Evolutionary conservation across 176 grass and related monocot genomes (phyloP).

Genomic region (Bonia amplexicaulis): DNA sequence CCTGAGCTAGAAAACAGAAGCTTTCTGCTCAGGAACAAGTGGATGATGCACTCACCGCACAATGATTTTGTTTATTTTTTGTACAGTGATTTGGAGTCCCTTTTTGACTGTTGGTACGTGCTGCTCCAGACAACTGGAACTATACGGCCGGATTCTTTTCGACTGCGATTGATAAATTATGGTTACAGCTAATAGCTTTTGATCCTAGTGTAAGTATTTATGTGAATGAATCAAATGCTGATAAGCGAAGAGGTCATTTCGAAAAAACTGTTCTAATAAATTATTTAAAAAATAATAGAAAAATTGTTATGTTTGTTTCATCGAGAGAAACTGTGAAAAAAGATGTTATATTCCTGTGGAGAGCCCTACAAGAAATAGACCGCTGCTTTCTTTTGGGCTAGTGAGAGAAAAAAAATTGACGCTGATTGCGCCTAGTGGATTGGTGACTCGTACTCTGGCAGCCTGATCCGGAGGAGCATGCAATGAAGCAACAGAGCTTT

Average conservation of each 20-base stretch:
- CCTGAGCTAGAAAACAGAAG: conserved; percentile 25
- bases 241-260: too few relatives aligned
- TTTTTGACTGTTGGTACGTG: conserved; percentile 18
- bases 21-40: conserved; percentile 30
- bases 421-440: conserved; percentile 31
- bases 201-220: too few relatives aligned
- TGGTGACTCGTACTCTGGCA: conserved; percentile 27
- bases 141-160: background rate
- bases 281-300: too few relatives aligned
- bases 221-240: too few relatives aligned
- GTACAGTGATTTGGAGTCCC: background rate
- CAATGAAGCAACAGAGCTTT: background rate
- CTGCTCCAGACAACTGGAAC: background rate
- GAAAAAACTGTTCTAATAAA: too few relatives aligned
- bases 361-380: conserved; percentile 16
- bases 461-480: conserved; percentile 25
- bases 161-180: too few relatives aligned
- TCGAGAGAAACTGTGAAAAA: too few relatives aligned
- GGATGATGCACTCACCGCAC: conserved; percentile 39
- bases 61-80: conserved; percentile 29
- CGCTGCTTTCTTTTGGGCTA: background rate
- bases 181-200: too few relatives aligned
- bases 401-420: background rate
- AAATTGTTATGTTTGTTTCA: too few relatives aligned
- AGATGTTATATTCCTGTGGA: background rate